Base-by-base conservation (phyloP, 1,139 yeast species). In the Scheffersomyces insectosa region DNA sequence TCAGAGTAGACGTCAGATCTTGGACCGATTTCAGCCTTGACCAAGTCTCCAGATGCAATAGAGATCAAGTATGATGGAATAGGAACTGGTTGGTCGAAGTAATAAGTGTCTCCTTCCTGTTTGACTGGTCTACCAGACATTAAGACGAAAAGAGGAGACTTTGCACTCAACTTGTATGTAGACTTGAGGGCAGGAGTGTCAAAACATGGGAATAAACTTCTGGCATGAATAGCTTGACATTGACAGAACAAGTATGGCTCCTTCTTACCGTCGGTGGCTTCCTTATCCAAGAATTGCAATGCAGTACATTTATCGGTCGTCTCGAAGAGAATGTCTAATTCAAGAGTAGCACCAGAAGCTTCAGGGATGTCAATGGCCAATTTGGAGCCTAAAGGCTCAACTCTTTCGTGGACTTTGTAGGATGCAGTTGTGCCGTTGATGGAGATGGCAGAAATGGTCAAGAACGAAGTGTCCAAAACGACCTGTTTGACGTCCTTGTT, bases 171-270 rank as follows among this genome's bases (percentile, higher is more conserved):
- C 13, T 70, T 65, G 60, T 77, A 87, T 0, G 83, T 72, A 3
- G 90, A 77, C 64, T 90, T 90, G 41, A 88, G 77, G 0, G 95
- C 78, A 3, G 97, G 97, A 0, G 97, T 89, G 63, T 90, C 97
- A 61, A 90, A 90, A 56, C 91, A 87, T 2, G 97, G 97, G 68
- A 86, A 84, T 55, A 90, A 74, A 20, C 95, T 82, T 60, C 97
- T 77, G 15, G 96, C 95, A 59, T 90, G 97, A 50, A 87, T 88
- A 30, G 97, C 89, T 68, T 90, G 96, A 60, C 95, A 82, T 65
- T 90, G 97, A 27, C 96, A 88, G 63, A 89, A 90, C 54, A 90
- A 75, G 62, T 88, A 87, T 3, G 95, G 95, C 15, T 76, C 74
- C 33, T 66, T 70, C 51, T 80, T 77, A 28, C 93, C 95, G 41